These are phyloP conservation scores for Penicillium nordicum DNA, from an alignment of 2,329 filamentous ascomycete species.

Conservation along the genomic window DNA sequence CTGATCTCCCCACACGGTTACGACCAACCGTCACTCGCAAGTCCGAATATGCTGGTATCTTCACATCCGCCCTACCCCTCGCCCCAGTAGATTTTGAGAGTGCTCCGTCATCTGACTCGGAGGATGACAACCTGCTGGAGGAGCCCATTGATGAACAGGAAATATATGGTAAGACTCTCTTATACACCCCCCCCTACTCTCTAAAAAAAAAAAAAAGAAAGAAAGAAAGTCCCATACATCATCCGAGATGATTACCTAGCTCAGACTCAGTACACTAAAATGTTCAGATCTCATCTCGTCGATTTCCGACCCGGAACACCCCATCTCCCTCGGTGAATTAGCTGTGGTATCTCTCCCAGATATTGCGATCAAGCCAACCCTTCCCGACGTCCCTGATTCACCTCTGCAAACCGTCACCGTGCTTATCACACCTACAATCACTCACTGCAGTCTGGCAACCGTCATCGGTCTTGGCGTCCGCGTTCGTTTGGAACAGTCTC, in stretches of 20 bases:
- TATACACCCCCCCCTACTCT: too few species aligned
- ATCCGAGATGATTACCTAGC: background rate
- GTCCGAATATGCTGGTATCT: conserved; percentile 43
- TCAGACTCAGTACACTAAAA: background rate
- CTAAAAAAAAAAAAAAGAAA: too few species aligned
- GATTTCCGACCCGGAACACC: conserved; percentile 95
- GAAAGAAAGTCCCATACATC: too few species aligned
- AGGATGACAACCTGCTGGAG: conserved; percentile 58
- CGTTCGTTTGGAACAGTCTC: conserved; percentile 81
- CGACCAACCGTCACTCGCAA: conserved; percentile 42
- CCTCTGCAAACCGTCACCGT: conserved; percentile 74
- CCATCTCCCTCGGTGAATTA: conserved; percentile 85
- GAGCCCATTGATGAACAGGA: conserved; percentile 96
- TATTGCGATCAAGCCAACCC: conserved; percentile 71
- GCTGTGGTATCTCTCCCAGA: conserved; percentile 95
- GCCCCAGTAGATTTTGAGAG: conserved; percentile 43
- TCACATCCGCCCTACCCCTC: conserved; percentile 52
- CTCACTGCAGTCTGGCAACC: conserved; percentile 92
- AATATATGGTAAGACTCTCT: conserved; percentile 68
- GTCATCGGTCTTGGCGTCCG: conserved; percentile 93
- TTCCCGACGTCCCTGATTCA: conserved; percentile 55
- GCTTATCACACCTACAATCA: conserved; percentile 91
- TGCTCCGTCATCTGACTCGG: conserved; percentile 33
- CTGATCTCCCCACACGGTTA: conserved; percentile 80
- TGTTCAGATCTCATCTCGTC: conserved; percentile 79